Evolutionary conservation across 2,329 filamentous ascomycete species (phyloP).

Genomic region (Pseudogymnoascus sp.): DNA sequence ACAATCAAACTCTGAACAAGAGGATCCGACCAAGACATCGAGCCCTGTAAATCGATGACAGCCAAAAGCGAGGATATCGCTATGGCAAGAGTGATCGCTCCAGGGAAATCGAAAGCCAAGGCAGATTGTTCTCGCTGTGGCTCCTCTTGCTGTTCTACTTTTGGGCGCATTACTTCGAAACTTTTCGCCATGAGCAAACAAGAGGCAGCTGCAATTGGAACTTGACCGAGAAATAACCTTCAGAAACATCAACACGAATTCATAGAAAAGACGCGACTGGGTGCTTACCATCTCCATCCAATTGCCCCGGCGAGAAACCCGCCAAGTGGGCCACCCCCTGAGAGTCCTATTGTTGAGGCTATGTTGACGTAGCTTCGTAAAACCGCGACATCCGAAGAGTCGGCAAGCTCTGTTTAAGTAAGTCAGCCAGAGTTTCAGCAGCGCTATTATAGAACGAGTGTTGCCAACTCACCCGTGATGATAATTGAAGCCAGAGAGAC

Average conservation of each 20-base stretch:
- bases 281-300: conserved; percentile 6
- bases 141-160: conserved; percentile 7
- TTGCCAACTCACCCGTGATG: conserved; percentile 4
- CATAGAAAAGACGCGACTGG: background rate
- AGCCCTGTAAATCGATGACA: conserved; percentile 16
- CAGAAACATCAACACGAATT: background rate
- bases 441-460: background rate
- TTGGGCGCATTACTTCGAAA: conserved; percentile 8
- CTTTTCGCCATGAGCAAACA: conserved; percentile 14
- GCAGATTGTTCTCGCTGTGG: background rate
- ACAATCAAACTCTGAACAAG: conserved; percentile 11
- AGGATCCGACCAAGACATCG: conserved; percentile 15
- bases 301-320: conserved; percentile 3
- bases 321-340: background rate
- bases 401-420: background rate
- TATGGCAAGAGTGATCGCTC: conserved; percentile 17
- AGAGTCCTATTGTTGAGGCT: conserved; percentile 6
- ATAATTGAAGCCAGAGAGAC: conserved; percentile 5
- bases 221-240: conserved; percentile 2
- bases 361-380: conserved; percentile 8
- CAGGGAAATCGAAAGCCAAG: conserved; percentile 17
- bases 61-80: conserved; percentile 16
- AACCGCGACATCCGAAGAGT: background rate
- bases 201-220: conserved; percentile 11
- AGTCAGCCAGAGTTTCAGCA: background rate